Base-by-base conservation (phyloP, 805 yeast genomes). In the Diddensiella transvaalensis region DNA sequence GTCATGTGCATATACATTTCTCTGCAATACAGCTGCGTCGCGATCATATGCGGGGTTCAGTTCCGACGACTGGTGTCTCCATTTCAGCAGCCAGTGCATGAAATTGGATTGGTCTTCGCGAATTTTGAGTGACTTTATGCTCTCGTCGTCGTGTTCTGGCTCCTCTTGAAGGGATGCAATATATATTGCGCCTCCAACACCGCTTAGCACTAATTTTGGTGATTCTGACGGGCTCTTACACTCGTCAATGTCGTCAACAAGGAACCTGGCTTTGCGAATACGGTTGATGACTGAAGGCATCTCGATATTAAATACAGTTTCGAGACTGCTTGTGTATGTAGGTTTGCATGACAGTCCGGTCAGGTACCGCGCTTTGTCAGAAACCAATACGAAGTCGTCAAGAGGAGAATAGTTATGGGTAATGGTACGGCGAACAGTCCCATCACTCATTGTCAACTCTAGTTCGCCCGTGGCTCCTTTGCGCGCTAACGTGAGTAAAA, bases 301-400 rank as follows among this genome's bases (percentile, higher is more conserved):
- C 37, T 43, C 50, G n/a, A 42, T 13, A 2, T 13, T 29, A 24
- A 37, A 46, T 13, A n/a, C 19, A 10, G 40, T 42, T 5, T 36
- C 39, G 26, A 47, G 4, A 17, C 43, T 36, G 33, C 32, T 15
- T 17, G 43, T 17, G 24, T 10, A 8, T 4, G 4, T n/a, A 13
- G 15, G 23, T 11, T 11, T n/a, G 13, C 22, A 13, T 18, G 22
- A n/a, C 33, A 40, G 15, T 17, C 45, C 49, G 2, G 49, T 41
- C 3, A 49, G 26, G n/a, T 35, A 33, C 19, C 40, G 44, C 17
- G 30, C 42, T 24, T 42, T 50, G 24, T 50, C 53, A 21, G 51
- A 29, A 5, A 47, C 46, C 4, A 50, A 8, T 2, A 47, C 32
- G 10, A 45, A 23, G 3, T 40, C 42, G 18, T 22, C 35, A 22